Evolutionary conservation across 768 basidiomycete genomes (phyloP), one percentile per base, ranked within the genome.

Genomic region (Cystofilobasidium bisporidii): DNA sequence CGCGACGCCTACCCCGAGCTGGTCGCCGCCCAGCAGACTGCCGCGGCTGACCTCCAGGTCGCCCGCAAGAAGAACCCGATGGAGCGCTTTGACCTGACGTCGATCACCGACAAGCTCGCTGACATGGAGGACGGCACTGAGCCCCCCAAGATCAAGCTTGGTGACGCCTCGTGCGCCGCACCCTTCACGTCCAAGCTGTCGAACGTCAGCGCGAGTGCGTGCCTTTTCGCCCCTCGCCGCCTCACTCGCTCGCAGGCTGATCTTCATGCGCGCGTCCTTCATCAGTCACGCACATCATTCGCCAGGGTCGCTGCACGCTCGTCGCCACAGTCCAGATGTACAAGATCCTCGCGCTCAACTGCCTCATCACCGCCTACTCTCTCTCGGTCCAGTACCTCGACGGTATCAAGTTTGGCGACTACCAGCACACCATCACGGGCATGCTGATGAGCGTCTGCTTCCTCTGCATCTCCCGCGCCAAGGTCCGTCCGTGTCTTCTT

Each of bases 251-350:
- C 61, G 48, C 71, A 17, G 41, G 15, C 40, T 18, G 10, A 24
- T 30, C 18, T 17, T 17, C 57, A 18, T 28, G 68, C 24, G n/a
- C 28, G 14, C 30, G 26, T 26, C 61, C 66, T 53, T 5, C 15
- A n/a, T n/a, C 70, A 93, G 91, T 99, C 73, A 87, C 89, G 24
- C 92, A 94, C 75, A 97, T 99, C 76, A 96, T 99, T 72, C 86
- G 96, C 24, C 96, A 98, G 78, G 96, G 96, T 28, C 89, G 96
- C 33, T 98, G 96, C 80, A 99, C 96, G 0, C 85, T 99, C 22
- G 96, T 98, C 55, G 96, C 96, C 2, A 99, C 96, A 3, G 88
- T 94, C 63, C 96, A 99, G 79, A 99, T 99, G 96, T 99, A 97
- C 85, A 96, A 97, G 81, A 99, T 99, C 72, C 81, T 99, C 43